Evolutionary conservation across 139 green algal genomes (phyloP), one percentile per base, ranked within the genome.

Genomic region (Tetraselmis chui): DNA sequence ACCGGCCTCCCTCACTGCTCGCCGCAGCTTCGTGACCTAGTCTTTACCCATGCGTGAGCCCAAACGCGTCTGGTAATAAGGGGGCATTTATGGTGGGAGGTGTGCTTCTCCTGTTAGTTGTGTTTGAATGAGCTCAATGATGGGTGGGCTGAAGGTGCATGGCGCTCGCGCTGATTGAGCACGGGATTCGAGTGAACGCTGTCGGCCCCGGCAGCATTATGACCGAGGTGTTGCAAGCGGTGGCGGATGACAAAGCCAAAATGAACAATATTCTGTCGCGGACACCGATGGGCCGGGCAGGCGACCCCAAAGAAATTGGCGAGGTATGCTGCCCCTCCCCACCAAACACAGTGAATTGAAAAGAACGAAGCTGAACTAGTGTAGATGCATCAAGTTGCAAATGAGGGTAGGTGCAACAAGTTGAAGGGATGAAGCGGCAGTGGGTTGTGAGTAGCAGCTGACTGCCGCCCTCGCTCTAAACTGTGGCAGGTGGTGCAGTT

Each of bases 151-250:
- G 24, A 79, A 87, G 86, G 75, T 91, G 84, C 83, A 95, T 96
- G 93, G 84, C 94, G 26, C 80, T 98, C 77, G 82, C 92, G 0
- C 88, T 98, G 67, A 93, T 91, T 11, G 86, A 87, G 0, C 88
- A 97, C 78, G 91, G 90, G 77, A 94, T 98, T n/a, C 81, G 94
- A 0, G 94, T 98, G 29, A 98, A 97, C 75, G 87, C 88, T 27
- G 90, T 98, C 27, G 94, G 87, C 0, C 94, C 94, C 0, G 94
- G 94, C 76, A 92, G 83, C 82, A 97, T 98, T 80, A 86, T 88
- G 78, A 98, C 94, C 0, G 93, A 97, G 28, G 88, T 98, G 79
- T 90, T 97, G 24, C 78, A 86, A 23, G 81, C 85, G 1, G 93
- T 95, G 29, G 90, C 89, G 0, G 84, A 29, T 27, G 89, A 96